Base-by-base conservation (phyloP, 129 eudicot species). In the Silybum marianum region DNA sequence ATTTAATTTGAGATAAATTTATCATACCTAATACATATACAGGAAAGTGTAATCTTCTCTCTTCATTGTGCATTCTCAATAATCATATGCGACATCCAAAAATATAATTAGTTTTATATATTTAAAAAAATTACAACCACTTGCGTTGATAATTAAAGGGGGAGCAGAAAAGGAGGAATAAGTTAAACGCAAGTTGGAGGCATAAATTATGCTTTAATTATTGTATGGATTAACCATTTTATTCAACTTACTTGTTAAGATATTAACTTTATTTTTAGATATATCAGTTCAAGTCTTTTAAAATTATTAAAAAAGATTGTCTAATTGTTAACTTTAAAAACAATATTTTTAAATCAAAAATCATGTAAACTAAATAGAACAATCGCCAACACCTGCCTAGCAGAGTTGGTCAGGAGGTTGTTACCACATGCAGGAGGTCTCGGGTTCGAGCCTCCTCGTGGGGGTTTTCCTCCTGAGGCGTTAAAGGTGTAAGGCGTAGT, bases 151-250 rank as follows among this genome's bases (percentile, higher is more conserved):
- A 51, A 51, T 51, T 3, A 51, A n/a, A 51, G n/a, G 22, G 66
- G 9, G 23, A 6, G 66, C 66, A 58, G 66, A n/a, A 58, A 58
- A 58, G 66, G 66, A 16, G 66, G 66, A 58, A 58, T 58, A 58
- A 58, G 66, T 58, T 58, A 58, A 58, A 58, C n/a, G 66, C 66
- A 18, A 58, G 66, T 58, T 58, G 66, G 66, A 14, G 66, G 66
- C 66, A 58, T 58, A 58, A 58, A 9, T 58, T 58, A 19, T 58
- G 66, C 66, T n/a, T 58, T 58, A 58, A 58, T 58, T 58, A 58
- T 58, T 58, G 66, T 58, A 58, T 18, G 66, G 23, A 58, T 58
- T 58, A 58, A 58, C 22, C 9, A 18, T 58, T 51, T 1, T 6
- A 12, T 18, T 1, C 16, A 51, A 18, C 19, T 48, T 4, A 1